phyloP scores from a whole-genome alignment of 2,329 filamentous ascomycete species.

The Colletotrichum brevisporum region DNA sequence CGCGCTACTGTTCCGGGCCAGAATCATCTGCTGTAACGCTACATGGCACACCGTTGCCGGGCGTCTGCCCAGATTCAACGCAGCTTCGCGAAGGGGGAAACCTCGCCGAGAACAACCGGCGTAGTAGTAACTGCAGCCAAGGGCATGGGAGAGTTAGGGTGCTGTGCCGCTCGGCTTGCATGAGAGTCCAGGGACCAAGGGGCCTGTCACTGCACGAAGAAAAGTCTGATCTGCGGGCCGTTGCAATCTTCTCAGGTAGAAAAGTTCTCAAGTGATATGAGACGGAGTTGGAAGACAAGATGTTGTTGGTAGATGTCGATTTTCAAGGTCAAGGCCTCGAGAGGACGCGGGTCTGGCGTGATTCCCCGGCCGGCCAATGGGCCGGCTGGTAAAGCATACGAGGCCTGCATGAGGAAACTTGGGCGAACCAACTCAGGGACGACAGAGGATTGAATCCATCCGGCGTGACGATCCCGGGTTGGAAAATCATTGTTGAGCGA shows the following conservation, averaged over 20 bases:
- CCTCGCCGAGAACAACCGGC: constrained; percentile 3
- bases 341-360: neutral
- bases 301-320: no score
- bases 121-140: neutral
- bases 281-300: no score
- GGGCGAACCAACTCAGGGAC: neutral
- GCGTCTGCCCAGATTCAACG: neutral
- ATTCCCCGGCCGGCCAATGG: neutral
- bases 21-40: neutral
- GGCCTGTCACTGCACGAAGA: neutral
- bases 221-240: constrained; percentile 11
- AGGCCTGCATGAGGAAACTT: neutral
- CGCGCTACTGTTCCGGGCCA: neutral
- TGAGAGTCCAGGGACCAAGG: neutral
- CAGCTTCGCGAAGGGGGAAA: constrained; percentile 1
- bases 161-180: constrained; percentile 10
- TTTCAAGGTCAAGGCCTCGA: neutral
- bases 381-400: neutral
- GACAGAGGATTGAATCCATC: neutral
- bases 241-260: neutral
- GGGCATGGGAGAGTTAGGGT: neutral
- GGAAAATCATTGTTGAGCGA: neutral
- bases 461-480: no score
- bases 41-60: constrained; percentile 4
- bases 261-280: neutral